A percentile compares a stretch with the other conserved stretches of the same genome.
phyloP scores from a whole-genome alignment of 2,329 filamentous ascomycete genomes.

The Cladorrhinum sp. region DNA sequence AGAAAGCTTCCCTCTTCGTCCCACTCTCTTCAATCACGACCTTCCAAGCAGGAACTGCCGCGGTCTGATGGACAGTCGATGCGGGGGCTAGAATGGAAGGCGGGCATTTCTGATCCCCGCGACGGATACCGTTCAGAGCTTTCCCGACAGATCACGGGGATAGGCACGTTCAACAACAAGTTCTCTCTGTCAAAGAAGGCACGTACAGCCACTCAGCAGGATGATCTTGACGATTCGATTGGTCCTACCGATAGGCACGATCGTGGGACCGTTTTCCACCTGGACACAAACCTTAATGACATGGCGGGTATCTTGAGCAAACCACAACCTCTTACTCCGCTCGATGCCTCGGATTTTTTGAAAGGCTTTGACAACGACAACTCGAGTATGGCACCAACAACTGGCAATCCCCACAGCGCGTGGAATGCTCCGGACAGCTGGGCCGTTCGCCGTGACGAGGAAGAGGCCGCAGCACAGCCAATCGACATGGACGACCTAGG shows the following conservation, averaged over 20 bases:
- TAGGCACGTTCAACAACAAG: slow-evolving; percentile 58
- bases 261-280: slow-evolving; percentile 62
- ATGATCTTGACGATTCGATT: slow-evolving; percentile 57
- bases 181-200: slow-evolving; percentile 60
- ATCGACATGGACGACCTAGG: slow-evolving; percentile 67
- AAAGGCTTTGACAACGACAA: slow-evolving; percentile 44
- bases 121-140: slow-evolving; percentile 23
- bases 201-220: slow-evolving; percentile 44
- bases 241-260: slow-evolving; percentile 55
- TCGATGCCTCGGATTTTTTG: slow-evolving; percentile 53
- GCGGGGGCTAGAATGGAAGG: slow-evolving; percentile 27
- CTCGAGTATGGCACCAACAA: slow-evolving; percentile 10
- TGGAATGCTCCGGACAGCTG: slow-evolving; percentile 98
- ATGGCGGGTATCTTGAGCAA: slow-evolving; percentile 88
- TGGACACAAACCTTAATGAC: slow-evolving; percentile 84
- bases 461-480: slow-evolving; percentile 56
- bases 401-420: slow-evolving; percentile 43
- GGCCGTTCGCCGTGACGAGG: slow-evolving; percentile 73
- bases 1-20: slow-evolving; percentile 51
- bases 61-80: slow-evolving; percentile 33
- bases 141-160: slow-evolving; percentile 33
- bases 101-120: not conserved
- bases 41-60: slow-evolving; percentile 47
- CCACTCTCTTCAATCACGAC: slow-evolving; percentile 50
- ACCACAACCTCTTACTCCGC: slow-evolving; percentile 67